Evolutionary conservation across 2,329 filamentous ascomycete genomes (phyloP).

Genomic region (Trichophyton simii): DNA sequence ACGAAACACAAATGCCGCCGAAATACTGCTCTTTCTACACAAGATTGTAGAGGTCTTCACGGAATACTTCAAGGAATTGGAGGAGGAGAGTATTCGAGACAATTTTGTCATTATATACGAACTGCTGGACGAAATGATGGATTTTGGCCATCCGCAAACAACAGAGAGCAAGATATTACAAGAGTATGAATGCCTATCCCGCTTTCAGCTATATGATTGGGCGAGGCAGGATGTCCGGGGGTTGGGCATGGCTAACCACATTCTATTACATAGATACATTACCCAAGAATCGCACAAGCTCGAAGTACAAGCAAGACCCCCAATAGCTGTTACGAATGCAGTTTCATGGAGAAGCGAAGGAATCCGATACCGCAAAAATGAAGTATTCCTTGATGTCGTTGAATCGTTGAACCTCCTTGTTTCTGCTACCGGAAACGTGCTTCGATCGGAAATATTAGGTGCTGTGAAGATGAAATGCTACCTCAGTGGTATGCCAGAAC

Average conservation of each 20-base stretch:
- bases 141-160: constrained; percentile 97
- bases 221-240: not conserved
- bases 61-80: constrained; percentile 97
- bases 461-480: constrained; percentile 99
- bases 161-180: constrained; percentile 97
- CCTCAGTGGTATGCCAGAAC: constrained; percentile 91
- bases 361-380: constrained; percentile 97
- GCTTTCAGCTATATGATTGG: not conserved
- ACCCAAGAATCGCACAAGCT: constrained; percentile 98
- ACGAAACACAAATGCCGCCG: constrained; percentile 96
- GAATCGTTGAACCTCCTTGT: constrained; percentile 94
- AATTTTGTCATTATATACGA: constrained; percentile 99
- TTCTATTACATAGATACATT: constrained; percentile 54
- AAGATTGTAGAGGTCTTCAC: constrained; percentile 98
- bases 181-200: constrained; percentile 41
- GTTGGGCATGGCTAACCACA: not conserved
- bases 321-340: constrained; percentile 95
- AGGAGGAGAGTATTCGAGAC: constrained; percentile 96
- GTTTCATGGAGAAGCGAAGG: constrained; percentile 97
- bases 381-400: constrained; percentile 95
- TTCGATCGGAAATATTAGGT: constrained; percentile 90
- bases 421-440: constrained; percentile 83
- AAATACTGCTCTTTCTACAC: constrained; percentile 95
- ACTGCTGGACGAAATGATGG: constrained; percentile 99
- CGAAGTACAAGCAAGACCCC: constrained; percentile 87